Percentiles rank a stretch among this genome's conserved stretches.
Conservation (phyloP, 768 basidiomycete species). For the Lentinula detonsa region DNA sequence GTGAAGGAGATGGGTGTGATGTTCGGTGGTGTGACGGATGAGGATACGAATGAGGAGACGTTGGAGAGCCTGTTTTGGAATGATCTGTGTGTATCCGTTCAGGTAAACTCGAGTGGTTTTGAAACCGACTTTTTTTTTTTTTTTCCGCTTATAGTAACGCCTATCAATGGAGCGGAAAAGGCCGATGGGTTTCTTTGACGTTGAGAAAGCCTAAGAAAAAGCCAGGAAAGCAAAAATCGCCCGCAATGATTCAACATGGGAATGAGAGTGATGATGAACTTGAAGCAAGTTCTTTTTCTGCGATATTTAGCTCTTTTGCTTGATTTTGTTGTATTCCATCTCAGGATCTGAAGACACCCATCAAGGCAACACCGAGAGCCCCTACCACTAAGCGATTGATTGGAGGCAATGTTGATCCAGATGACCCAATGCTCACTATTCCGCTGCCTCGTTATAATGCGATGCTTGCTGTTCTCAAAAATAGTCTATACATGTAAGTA, state of each 20-base stretch:
- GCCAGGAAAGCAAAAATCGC: conserved; percentile 31
- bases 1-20: conserved; percentile 65
- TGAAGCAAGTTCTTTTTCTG: conserved; percentile 7
- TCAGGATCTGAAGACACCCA: background rate
- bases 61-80: conserved; percentile 85
- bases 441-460: conserved; percentile 81
- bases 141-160: conserved; percentile 47
- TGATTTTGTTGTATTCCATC: background rate
- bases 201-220: conserved; percentile 57
- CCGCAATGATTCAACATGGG: conserved; percentile 4
- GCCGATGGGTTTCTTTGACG: conserved; percentile 74
- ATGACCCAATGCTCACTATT: conserved; percentile 58
- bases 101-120: background rate
- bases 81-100: conserved; percentile 52
- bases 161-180: conserved; percentile 69
- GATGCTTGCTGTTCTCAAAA: conserved; percentile 80
- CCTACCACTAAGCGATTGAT: conserved; percentile 7
- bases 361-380: background rate
- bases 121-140: background rate
- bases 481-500: conserved; percentile 80
- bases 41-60: conserved; percentile 79
- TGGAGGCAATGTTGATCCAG: conserved; percentile 36
- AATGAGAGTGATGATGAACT: conserved; percentile 16
- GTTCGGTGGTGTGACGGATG: conserved; percentile 86
- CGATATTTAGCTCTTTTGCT: background rate